Evolutionary conservation across 1,284 basidiomycete genomes (phyloP).

Genomic region (Pascua guehoae): DNA sequence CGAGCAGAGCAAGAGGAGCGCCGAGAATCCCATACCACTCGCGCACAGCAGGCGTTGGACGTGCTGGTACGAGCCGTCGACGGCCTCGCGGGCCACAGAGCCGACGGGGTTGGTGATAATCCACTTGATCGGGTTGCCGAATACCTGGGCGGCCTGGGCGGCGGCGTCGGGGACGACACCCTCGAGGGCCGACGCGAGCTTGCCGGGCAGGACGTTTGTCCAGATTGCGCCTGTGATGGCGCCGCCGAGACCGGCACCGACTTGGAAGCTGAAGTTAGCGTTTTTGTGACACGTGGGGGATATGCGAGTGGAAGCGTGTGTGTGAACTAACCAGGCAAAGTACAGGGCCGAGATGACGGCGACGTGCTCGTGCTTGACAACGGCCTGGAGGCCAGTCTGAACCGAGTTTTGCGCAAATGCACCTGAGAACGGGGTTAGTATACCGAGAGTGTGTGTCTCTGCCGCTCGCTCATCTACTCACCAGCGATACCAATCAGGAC

Average conservation of each 20-base stretch:
- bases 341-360: slow-evolving; percentile 45
- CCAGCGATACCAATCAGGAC: slow-evolving; percentile 41
- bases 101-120: slow-evolving; percentile 36
- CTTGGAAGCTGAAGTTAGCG: slow-evolving; percentile 14
- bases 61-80: slow-evolving; percentile 32
- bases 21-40: slow-evolving; percentile 27
- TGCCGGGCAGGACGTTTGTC: slow-evolving; percentile 18
- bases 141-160: slow-evolving; percentile 14
- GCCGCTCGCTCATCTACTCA: background rate
- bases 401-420: slow-evolving; percentile 44
- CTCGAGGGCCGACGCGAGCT: slow-evolving; percentile 32
- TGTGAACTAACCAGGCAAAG: slow-evolving; percentile 26
- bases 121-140: slow-evolving; percentile 38
- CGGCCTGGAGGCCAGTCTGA: slow-evolving; percentile 44
- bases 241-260: slow-evolving; percentile 43
- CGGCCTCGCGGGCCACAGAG: slow-evolving; percentile 36
- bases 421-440: slow-evolving; percentile 12
- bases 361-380: slow-evolving; percentile 42
- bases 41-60: slow-evolving; percentile 32
- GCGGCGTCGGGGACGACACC: background rate
- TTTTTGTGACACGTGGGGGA: too few relatives aligned
- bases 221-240: slow-evolving; percentile 50
- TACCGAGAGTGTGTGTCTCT: too few relatives aligned
- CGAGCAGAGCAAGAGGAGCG: slow-evolving; percentile 18
- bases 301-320: too few relatives aligned